These are phyloP conservation scores for Penicillium sp. DNA, from an alignment of 2,329 filamentous ascomycete genomes.

Conservation along the genomic window DNA sequence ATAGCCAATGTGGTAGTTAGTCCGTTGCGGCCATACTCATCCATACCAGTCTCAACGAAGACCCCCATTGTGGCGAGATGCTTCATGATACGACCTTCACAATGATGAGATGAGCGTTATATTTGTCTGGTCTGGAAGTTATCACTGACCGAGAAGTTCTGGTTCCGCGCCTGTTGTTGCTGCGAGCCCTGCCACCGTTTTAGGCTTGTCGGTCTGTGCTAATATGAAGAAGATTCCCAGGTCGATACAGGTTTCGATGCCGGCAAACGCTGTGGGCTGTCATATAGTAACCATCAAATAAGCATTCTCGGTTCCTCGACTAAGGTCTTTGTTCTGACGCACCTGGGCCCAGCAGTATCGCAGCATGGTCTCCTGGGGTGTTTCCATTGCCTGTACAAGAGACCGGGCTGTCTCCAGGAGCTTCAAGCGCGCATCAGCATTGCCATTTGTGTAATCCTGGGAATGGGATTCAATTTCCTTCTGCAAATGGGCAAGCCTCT, in stretches of 20 bases:
- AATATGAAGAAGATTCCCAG: constrained; percentile 15
- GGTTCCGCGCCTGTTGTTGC: constrained; percentile 6
- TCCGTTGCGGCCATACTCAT: constrained; percentile 14
- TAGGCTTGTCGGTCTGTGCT: constrained; percentile 6
- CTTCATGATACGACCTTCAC: constrained; percentile 16
- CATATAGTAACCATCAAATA: neutral
- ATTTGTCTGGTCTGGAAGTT: too few relatives aligned
- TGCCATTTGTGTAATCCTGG: constrained; percentile 9
- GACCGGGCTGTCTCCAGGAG: constrained; percentile 27
- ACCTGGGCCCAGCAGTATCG: constrained; percentile 28
- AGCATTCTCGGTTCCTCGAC: neutral
- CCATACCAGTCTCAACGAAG: constrained; percentile 15
- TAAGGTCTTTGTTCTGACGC: neutral
- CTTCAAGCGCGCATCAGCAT: constrained; percentile 17
- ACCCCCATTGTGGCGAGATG: constrained; percentile 18
- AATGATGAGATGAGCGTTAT: neutral
- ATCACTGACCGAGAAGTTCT: constrained; percentile 11
- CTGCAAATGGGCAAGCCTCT: constrained; percentile 18
- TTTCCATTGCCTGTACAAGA: constrained; percentile 27
- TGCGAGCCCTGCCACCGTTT: constrained; percentile 17
- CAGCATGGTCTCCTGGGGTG: constrained; percentile 30
- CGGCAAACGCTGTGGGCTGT: constrained; percentile 14
- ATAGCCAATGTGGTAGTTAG: constrained; percentile 11
- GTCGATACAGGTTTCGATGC: constrained; percentile 18
- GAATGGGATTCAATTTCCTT: constrained; percentile 16